Evolutionary conservation across 345 rosid species (phyloP).

Genomic region (Psidium guajava): DNA sequence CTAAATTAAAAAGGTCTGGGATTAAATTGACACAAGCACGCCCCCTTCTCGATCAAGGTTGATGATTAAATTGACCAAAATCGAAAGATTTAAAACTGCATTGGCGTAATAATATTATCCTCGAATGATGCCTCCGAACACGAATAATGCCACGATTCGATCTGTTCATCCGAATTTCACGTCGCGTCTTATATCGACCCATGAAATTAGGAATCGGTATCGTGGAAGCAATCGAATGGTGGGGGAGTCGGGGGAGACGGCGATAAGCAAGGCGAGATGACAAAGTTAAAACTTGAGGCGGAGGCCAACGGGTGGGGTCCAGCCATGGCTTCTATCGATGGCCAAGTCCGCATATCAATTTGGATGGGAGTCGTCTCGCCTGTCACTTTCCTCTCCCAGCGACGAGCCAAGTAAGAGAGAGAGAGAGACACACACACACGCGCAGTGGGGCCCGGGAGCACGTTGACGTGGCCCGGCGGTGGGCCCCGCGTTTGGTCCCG

Average conservation of each 20-base stretch:
- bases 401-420: neutral
- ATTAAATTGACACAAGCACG: too few relatives aligned
- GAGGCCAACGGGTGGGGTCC: neutral
- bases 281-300: neutral
- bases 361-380: neutral
- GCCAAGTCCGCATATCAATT: neutral
- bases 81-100: too few relatives aligned
- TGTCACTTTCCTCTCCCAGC: neutral
- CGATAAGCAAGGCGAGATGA: neutral
- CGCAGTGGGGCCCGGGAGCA: slow-evolving; percentile 1
- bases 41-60: too few relatives aligned
- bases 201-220: neutral
- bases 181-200: too few relatives aligned
- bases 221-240: neutral
- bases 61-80: too few relatives aligned
- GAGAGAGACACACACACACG: neutral
- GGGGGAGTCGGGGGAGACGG: neutral
- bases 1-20: too few relatives aligned
- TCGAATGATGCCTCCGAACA: too few relatives aligned
- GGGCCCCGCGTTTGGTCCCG: neutral
- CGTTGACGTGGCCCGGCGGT: slow-evolving; percentile 14
- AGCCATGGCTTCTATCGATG: neutral
- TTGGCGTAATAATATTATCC: too few relatives aligned
- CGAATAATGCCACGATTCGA: neutral
- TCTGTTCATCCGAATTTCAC: neutral